These are phyloP conservation scores for Psilocybe tampanensis DNA, from an alignment of 768 basidiomycete species.

Conservation along the genomic window DNA sequence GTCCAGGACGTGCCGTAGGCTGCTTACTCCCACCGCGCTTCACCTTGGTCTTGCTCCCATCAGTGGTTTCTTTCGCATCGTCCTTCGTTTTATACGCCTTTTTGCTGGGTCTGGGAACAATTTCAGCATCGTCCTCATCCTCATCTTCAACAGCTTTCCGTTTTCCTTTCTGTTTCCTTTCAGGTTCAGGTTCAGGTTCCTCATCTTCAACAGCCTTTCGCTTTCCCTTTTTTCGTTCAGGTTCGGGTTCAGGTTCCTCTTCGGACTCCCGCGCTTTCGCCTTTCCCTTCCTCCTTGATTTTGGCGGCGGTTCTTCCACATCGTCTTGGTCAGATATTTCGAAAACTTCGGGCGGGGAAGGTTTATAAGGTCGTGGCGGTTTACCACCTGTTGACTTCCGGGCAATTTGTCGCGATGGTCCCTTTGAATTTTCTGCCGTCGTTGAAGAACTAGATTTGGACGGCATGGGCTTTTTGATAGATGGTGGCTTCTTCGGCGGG, in stretches of 20 bases:
- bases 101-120: constrained; percentile 20
- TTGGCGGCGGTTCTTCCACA: constrained; percentile 7
- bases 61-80: constrained; percentile 5
- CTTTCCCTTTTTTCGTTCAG: constrained; percentile 36
- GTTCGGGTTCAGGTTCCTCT: constrained; percentile 15
- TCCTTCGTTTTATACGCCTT: constrained; percentile 13
- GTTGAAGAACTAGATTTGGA: constrained; percentile 10
- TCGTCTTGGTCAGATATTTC: constrained; percentile 5
- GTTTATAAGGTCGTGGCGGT: constrained; percentile 5
- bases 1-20: constrained; percentile 16
- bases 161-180: constrained; percentile 39
- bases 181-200: constrained; percentile 19
- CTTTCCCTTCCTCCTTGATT: constrained; percentile 31
- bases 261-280: constrained; percentile 18
- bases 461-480: background rate
- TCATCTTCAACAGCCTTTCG: constrained; percentile 24
- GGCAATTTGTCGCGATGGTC: constrained; percentile 12
- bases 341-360: constrained; percentile 7
- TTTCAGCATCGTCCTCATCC: constrained; percentile 29
- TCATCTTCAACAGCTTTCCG: constrained; percentile 25
- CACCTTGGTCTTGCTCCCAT: constrained; percentile 21
- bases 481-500: constrained; percentile 4
- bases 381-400: constrained; percentile 20
- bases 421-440: background rate
- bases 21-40: constrained; percentile 25